phyloP scores from a whole-genome alignment of 1,284 basidiomycete genomes.

The Ceratobasidium sp. region DNA sequence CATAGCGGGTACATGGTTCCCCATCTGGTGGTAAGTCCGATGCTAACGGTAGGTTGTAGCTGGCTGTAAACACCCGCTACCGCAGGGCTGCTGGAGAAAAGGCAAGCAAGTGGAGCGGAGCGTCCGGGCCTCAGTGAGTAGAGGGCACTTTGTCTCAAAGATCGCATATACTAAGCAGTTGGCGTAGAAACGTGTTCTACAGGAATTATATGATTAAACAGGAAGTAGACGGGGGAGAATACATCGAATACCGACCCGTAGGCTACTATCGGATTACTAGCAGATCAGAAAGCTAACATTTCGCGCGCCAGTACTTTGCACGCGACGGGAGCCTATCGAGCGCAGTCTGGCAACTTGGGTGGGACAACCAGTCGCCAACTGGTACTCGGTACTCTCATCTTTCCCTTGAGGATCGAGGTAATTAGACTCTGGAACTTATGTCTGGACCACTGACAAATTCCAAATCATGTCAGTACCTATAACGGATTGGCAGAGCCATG shows the following conservation, averaged over 20 bases:
- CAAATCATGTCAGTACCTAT: constrained; percentile 19
- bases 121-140: constrained; percentile 40
- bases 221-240: constrained; percentile 32
- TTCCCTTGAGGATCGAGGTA: constrained; percentile 28
- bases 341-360: constrained; percentile 42
- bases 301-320: constrained; percentile 38
- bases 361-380: constrained; percentile 41
- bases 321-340: constrained; percentile 41
- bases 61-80: neutral
- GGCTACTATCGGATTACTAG: neutral
- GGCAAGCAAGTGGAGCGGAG: constrained; percentile 46
- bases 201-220: constrained; percentile 46
- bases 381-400: constrained; percentile 15
- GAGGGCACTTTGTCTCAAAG: neutral
- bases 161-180: neutral
- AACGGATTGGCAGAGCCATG: constrained; percentile 42
- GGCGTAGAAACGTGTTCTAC: constrained; percentile 38
- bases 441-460: neutral
- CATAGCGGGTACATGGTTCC: constrained; percentile 36
- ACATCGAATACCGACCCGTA: constrained; percentile 43
- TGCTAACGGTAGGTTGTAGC: too few relatives aligned
- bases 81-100: constrained; percentile 43
- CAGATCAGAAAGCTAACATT: neutral
- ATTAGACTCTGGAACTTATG: neutral
- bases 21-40: constrained; percentile 46